These are phyloP conservation scores for Pisolithus albus DNA, from an alignment of 768 basidiomycete genomes.

Conservation along the genomic window DNA sequence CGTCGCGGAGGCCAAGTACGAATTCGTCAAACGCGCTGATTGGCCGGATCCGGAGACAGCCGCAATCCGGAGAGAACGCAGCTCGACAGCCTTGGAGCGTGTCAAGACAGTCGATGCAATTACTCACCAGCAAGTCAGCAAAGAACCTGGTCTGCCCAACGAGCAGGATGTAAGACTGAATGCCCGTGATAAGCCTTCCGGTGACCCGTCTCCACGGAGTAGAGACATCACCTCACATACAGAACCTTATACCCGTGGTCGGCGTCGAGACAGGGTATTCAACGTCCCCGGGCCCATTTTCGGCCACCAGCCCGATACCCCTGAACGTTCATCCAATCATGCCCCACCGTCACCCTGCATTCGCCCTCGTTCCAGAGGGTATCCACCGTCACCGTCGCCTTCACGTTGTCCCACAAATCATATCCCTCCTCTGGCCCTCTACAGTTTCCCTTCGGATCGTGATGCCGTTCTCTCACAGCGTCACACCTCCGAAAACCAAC, in stretches of 20 bases:
- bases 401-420: slow-evolving; percentile 35
- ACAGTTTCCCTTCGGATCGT: slow-evolving; percentile 11
- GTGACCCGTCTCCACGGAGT: slow-evolving; percentile 52
- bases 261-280: slow-evolving; percentile 50
- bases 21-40: slow-evolving; percentile 79
- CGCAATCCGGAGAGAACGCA: slow-evolving; percentile 62
- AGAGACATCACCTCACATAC: slow-evolving; percentile 40
- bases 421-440: slow-evolving; percentile 25
- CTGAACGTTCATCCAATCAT: slow-evolving; percentile 15
- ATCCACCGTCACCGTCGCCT: slow-evolving; percentile 50
- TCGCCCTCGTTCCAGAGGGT: slow-evolving; percentile 39
- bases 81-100: slow-evolving; percentile 52
- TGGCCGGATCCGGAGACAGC: slow-evolving; percentile 79
- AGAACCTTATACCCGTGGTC: slow-evolving; percentile 45
- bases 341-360: slow-evolving; percentile 34
- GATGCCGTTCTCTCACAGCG: not conserved
- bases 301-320: slow-evolving; percentile 27
- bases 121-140: slow-evolving; percentile 15
- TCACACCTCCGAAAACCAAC: slow-evolving; percentile 1
- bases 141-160: slow-evolving; percentile 15
- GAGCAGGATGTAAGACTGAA: slow-evolving; percentile 33
- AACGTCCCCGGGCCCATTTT: slow-evolving; percentile 30
- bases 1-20: slow-evolving; percentile 62
- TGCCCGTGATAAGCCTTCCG: slow-evolving; percentile 37
- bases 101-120: slow-evolving; percentile 45